Base-by-base conservation (phyloP, 192 early-diverging fungal genomes). In the Funneliformis mosseae region DNA sequence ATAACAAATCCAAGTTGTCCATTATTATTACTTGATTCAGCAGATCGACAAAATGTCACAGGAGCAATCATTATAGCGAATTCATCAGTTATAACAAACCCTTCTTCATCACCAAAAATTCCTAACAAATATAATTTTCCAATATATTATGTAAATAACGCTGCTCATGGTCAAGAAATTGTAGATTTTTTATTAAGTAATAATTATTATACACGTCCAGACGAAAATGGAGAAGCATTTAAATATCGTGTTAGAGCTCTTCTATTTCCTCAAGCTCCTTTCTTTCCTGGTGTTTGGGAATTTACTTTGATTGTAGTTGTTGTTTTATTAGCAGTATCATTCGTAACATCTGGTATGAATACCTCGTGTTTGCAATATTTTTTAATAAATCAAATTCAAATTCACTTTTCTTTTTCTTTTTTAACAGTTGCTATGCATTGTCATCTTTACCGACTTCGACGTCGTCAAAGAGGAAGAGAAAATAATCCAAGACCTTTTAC, bases 361-460 rank as follows among this genome's bases (percentile, higher is more conserved):
- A 12, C 27, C 14, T 12, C 43, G 62, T 14, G 7, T 25, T 25
- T 5, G 62, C 14, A n/a, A 28, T 64, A 8, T 64, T 64, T 25
- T n/a, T 64, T 28, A 4, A 27, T 33, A 21, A 14, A 28, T 33
- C 7, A 21, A 41, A 28, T 69, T 69, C 5, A 2, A 6, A 27
- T 68, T 25, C 5, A 14, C 25, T 69, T 69, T 6, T 66, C 2
- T 66, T 33, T 66, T 66, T 10, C 10, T 9, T 66, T 45, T 9
- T 45, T 10, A 45, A 28, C 21, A 69, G 67, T 69, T 69, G 67
- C 67, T 69, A 69, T 69, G 67, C 67, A 69, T 41, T 69, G 67
- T 69, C 67, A 69, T 25, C 67, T 69, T 69, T 69, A 69, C 21
- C 67, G 67, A 18, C 27, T 69, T 23, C 61, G 61, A 18, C 67